These are phyloP conservation scores for Gigaspora rosea DNA, from an alignment of 192 early-diverging fungal species.

Conservation along the genomic window DNA sequence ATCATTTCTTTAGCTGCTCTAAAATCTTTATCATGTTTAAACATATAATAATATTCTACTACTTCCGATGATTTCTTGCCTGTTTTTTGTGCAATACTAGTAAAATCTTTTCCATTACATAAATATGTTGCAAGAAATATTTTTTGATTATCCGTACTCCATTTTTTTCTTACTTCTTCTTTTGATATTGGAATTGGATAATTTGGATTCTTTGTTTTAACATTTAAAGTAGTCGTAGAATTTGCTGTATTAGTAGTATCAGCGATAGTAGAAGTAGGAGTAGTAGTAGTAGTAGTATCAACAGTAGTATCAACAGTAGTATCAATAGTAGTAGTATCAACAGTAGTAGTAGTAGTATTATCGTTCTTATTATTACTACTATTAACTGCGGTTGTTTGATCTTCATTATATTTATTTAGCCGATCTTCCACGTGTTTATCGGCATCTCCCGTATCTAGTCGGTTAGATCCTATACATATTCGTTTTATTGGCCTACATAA, in stretches of 20 bases:
- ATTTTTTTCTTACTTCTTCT: neutral
- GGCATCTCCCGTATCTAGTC: too few species aligned
- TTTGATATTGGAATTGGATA: neutral
- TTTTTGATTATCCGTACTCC: neutral
- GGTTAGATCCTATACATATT: too few species aligned
- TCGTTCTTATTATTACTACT: neutral
- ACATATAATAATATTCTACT: slow-evolving; percentile 5
- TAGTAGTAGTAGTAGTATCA: too few species aligned
- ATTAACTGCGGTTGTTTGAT: neutral
- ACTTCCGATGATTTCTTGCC: neutral
- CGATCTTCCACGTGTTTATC: too few species aligned
- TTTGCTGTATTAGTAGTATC: too few species aligned
- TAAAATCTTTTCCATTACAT: neutral
- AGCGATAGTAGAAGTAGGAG: too few species aligned
- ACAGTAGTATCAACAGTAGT: too few species aligned
- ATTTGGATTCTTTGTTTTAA: neutral
- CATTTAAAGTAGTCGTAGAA: neutral
- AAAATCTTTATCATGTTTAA: neutral
- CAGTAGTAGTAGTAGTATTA: too few species aligned
- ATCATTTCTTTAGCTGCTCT: neutral
- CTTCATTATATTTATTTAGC: neutral
- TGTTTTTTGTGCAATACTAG: neutral
- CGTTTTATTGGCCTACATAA: too few species aligned
- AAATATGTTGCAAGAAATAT: neutral
- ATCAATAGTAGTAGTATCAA: too few species aligned